These are phyloP conservation scores for Globisporangium nodosum DNA, from an alignment of 352 stramenopile species.

Conservation along the genomic window DNA sequence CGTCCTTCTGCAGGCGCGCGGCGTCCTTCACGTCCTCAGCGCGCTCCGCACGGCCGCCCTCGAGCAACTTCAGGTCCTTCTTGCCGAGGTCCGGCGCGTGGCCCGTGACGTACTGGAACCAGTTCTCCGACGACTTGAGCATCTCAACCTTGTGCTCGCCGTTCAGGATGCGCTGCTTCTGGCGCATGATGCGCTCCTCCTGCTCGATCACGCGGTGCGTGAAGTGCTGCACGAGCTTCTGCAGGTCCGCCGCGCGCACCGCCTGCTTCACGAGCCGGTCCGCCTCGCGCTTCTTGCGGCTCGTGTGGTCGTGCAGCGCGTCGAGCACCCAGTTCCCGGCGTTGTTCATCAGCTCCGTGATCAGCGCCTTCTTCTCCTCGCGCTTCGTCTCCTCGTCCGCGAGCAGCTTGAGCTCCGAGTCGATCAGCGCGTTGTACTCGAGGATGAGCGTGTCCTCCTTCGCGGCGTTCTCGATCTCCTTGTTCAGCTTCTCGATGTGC, in stretches of 20 bases:
- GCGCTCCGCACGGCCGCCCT: conserved; percentile 56
- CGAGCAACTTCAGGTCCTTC: conserved; percentile 82
- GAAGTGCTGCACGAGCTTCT: conserved; percentile 87
- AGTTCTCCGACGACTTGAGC: conserved; percentile 88
- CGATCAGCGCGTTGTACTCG: conserved; percentile 68
- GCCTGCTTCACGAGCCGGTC: conserved; percentile 83
- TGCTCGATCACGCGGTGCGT: conserved; percentile 87
- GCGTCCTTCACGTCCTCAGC: conserved; percentile 75
- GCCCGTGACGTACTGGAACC: conserved; percentile 85
- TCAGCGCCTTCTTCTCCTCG: conserved; percentile 84
- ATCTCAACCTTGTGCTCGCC: conserved; percentile 89
- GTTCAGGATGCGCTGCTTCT: conserved; percentile 88
- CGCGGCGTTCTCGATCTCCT: conserved; percentile 69
- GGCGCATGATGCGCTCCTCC: conserved; percentile 86
- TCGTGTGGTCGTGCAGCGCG: conserved; percentile 78
- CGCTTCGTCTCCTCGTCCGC: conserved; percentile 80
- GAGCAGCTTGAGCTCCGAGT: conserved; percentile 71
- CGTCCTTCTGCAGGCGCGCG: conserved; percentile 77
- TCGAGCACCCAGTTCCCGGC: conserved; percentile 85
- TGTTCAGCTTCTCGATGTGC: conserved; percentile 74
- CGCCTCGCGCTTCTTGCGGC: conserved; percentile 83
- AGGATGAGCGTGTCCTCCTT: conserved; percentile 66
- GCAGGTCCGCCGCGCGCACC: conserved; percentile 72
- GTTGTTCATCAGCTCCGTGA: conserved; percentile 84
- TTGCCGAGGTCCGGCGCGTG: conserved; percentile 69